Base-by-base conservation (phyloP, 306 rosid species). In the Hippophae rhamnoides region DNA sequence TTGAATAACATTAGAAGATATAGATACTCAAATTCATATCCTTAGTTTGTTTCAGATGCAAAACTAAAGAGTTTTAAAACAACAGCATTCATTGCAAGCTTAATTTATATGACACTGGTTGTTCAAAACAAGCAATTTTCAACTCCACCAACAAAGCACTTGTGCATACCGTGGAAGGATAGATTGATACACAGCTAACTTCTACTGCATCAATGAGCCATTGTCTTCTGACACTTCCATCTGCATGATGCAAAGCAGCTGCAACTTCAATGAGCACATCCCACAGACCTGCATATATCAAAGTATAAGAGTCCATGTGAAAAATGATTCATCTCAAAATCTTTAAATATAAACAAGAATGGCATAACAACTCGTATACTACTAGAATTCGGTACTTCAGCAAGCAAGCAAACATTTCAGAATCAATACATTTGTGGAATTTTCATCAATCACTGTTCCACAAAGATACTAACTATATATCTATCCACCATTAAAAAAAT, bases 161-260 rank as follows among this genome's bases (percentile, higher is more conserved):
- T 48, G 14, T 10, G 66, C 86, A 42, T 85, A 92, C 98, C 87
- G 78, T 83, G 58, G 95, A 87, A 47, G 96, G 98, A 76, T 79
- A 77, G 58, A 71, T 65, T 27, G 96, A 83, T 13, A 92, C 75
- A 7, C 98, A 87, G 78, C 96, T 87, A 74, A 80, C 79, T 81
- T 85, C 96, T n/a, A 78, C 78, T 27, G 89, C 86, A 65, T 85
- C 95, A 71, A 81, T 70, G 61, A 87, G 82, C 98, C 98, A 92
- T 76, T 74, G 93, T 68, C 83, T 77, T 71, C 72, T 84, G 70
- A 83, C 60, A 66, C 79, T 80, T 71, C 78, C 85, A 76, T 92
- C 98, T 50, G 84, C 93, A 47, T 74, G 76, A 61, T 85, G 80
- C 75, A 92, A 71, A 74, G 87, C 93, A 46, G 77, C 86, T 48